phyloP scores from a whole-genome alignment of 2,329 filamentous ascomycete genomes.

The Apiospora koreana region DNA sequence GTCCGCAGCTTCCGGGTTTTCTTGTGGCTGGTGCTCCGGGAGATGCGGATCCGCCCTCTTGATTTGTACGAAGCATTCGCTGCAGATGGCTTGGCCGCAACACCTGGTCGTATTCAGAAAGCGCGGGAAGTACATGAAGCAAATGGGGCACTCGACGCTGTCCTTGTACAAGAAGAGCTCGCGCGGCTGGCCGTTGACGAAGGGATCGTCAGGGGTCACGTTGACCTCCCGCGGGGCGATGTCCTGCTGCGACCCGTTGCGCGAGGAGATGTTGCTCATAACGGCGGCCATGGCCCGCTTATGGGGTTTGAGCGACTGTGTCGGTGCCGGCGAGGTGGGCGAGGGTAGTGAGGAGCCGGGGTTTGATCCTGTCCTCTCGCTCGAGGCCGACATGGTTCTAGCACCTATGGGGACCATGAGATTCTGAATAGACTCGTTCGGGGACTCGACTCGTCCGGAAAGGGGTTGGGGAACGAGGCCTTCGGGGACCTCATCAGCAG shows the following conservation, averaged over 20 bases:
- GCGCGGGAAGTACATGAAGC: conserved; percentile 92
- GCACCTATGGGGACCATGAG: conserved; percentile 79
- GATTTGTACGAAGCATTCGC: conserved; percentile 98
- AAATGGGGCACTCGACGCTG: conserved; percentile 88
- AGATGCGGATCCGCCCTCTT: conserved; percentile 78
- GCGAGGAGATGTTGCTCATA: conserved; percentile 67
- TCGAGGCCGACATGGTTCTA: conserved; percentile 76
- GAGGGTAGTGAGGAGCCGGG: conserved; percentile 63
- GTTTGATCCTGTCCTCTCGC: conserved; percentile 66
- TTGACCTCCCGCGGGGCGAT: conserved; percentile 75
- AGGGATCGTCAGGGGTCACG: conserved; percentile 73
- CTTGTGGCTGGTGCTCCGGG: conserved; percentile 59
- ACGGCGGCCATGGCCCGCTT: conserved; percentile 87
- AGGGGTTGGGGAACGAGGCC: conserved; percentile 52
- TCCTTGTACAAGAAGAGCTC: conserved; percentile 95
- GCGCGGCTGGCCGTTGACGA: conserved; percentile 90
- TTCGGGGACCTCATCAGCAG: conserved; percentile 79
- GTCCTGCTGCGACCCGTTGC: conserved; percentile 72
- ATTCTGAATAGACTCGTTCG: conserved; percentile 60
- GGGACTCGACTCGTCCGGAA: conserved; percentile 46
- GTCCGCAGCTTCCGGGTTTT: conserved; percentile 22
- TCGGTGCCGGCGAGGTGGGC: conserved; percentile 48
- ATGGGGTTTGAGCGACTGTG: conserved; percentile 71
- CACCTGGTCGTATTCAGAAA: conserved; percentile 93
- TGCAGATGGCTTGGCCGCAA: conserved; percentile 95